Conservation (phyloP, 2,329 filamentous ascomycete genomes). For the Beauveria brongniartii region DNA sequence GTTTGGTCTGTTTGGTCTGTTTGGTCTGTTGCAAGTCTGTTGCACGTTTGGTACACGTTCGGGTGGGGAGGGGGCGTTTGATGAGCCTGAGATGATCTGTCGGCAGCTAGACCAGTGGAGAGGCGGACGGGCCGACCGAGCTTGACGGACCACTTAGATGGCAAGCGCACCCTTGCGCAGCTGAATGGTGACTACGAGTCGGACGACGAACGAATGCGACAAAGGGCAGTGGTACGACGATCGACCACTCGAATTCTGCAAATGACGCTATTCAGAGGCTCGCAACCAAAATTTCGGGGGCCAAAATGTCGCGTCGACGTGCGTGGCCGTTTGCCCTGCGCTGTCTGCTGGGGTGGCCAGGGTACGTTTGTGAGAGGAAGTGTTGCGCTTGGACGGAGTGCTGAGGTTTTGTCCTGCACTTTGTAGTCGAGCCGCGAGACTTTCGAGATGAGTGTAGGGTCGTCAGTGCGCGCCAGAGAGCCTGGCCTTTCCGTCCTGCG, state of each 20-base stretch:
- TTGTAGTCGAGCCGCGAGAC: background rate
- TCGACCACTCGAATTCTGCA: too few species aligned
- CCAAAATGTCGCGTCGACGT: background rate
- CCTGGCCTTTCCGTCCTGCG: too few species aligned
- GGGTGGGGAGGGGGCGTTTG: background rate
- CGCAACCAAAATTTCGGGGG: too few species aligned
- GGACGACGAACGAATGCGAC: too few species aligned
- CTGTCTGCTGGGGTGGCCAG: background rate
- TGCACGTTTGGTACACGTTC: background rate
- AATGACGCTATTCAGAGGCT: too few species aligned
- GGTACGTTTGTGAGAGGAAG: background rate
- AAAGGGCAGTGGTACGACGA: too few species aligned
- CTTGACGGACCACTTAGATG: background rate
- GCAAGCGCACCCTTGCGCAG: background rate
- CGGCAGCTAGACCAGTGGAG: background rate
- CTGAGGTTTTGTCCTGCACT: background rate
- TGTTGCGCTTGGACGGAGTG: background rate
- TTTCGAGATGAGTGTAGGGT: background rate
- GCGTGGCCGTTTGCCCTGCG: background rate
- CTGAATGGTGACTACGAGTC: background rate
- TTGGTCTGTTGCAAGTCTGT: background rate
- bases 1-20: background rate
- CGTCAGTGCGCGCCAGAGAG: too few species aligned
- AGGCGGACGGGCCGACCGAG: too few species aligned
- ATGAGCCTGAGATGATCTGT: slow-evolving; percentile 8